These are phyloP conservation scores for Nidula niveotomentosa DNA, from an alignment of 1,284 basidiomycete genomes.

Conservation along the genomic window DNA sequence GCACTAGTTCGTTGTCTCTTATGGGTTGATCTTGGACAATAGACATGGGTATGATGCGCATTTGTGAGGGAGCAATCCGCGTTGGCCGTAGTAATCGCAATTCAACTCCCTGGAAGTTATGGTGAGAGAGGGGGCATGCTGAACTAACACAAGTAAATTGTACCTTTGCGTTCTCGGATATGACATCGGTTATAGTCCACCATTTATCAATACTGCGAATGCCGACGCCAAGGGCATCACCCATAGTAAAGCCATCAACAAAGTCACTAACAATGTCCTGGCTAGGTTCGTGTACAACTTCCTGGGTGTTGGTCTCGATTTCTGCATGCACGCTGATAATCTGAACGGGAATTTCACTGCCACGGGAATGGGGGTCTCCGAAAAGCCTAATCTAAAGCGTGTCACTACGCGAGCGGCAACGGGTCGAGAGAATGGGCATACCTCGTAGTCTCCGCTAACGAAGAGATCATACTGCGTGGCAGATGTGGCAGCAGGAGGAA, in stretches of 20 bases:
- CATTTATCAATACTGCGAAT: constrained; percentile 51
- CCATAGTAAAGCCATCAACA: constrained; percentile 67
- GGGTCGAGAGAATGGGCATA: constrained; percentile 17
- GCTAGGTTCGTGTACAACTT: constrained; percentile 39
- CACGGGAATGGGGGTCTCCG: constrained; percentile 57
- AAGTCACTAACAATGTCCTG: constrained; percentile 64
- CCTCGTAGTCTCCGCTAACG: constrained; percentile 75
- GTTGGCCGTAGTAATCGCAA: constrained; percentile 34
- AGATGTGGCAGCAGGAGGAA: constrained; percentile 32
- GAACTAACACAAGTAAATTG: constrained; percentile 1
- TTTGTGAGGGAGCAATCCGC: constrained; percentile 61
- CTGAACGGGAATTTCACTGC: constrained; percentile 46
- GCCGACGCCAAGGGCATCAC: constrained; percentile 62
- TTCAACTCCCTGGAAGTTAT: constrained; percentile 27
- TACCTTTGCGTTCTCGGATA: constrained; percentile 7
- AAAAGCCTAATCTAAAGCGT: constrained; percentile 68
- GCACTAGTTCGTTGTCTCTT: constrained; percentile 24
- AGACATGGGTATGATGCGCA: constrained; percentile 51
- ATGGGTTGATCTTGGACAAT: constrained; percentile 40
- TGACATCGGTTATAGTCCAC: constrained; percentile 42
- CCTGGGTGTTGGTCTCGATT: constrained; percentile 27
- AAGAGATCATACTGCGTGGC: constrained; percentile 54
- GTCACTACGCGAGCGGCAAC: too few relatives aligned
- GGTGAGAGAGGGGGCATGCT: not conserved
- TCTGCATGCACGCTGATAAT: constrained; percentile 45